Conservation (phyloP, 495 filamentous ascomycete genomes). For the Hypoxylon cercidicola region DNA sequence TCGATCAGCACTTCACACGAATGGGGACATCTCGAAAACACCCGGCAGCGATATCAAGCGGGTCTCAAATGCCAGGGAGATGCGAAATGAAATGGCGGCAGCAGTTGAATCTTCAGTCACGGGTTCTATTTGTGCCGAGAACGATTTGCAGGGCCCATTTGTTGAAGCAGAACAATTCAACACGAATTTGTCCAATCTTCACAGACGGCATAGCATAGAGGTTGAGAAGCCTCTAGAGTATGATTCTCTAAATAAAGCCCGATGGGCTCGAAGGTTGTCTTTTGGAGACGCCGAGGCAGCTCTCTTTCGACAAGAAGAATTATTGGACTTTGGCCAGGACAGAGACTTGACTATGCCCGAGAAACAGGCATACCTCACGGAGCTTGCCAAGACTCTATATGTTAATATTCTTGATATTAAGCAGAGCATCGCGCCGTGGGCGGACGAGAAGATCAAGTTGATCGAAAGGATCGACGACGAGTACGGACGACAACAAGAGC, state of each 20-base stretch:
- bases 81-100: slow-evolving; percentile 34
- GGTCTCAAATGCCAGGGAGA: slow-evolving; percentile 26
- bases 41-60: slow-evolving; percentile 35
- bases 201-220: slow-evolving; percentile 61
- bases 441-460: slow-evolving; percentile 67
- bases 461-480: slow-evolving; percentile 72
- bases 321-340: slow-evolving; percentile 49
- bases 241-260: slow-evolving; percentile 61
- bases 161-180: slow-evolving; percentile 48
- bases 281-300: slow-evolving; percentile 92
- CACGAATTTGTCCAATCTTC: slow-evolving; percentile 43
- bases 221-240: slow-evolving; percentile 44
- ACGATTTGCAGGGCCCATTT: slow-evolving; percentile 53
- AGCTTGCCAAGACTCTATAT: slow-evolving; percentile 70
- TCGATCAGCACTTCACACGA: slow-evolving; percentile 13
- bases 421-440: slow-evolving; percentile 70
- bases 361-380: slow-evolving; percentile 50
- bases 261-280: slow-evolving; percentile 83
- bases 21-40: slow-evolving; percentile 28
- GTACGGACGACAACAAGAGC: slow-evolving; percentile 68
- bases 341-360: slow-evolving; percentile 47
- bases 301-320: slow-evolving; percentile 74
- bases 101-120: slow-evolving; percentile 49
- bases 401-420: slow-evolving; percentile 59
- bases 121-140: slow-evolving; percentile 57